phyloP scores from a whole-genome alignment of 305 asterid genomes.

The Fraxinus platypoda region DNA sequence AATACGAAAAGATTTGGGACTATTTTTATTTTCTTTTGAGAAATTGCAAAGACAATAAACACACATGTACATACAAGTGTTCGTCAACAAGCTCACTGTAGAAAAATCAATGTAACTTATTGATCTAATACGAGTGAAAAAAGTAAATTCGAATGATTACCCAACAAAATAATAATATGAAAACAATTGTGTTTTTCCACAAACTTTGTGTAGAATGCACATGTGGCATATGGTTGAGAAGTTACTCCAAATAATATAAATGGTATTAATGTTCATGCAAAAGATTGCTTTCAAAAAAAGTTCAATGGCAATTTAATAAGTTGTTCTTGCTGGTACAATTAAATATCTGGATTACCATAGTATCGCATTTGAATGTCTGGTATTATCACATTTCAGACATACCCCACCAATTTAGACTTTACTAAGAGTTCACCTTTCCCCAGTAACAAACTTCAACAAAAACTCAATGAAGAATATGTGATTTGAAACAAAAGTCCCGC shows the following conservation, averaged over 20 bases:
- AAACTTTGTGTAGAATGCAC: neutral
- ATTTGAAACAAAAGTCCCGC: neutral
- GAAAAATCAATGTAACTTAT: neutral
- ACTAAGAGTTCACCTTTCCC: neutral
- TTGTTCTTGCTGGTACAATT: neutral
- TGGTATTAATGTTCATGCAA: neutral
- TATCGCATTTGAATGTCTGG: neutral
- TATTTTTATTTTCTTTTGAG: neutral
- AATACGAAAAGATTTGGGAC: neutral
- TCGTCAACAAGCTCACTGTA: neutral
- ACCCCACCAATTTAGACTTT: neutral
- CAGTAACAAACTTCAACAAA: neutral
- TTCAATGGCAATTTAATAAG: neutral
- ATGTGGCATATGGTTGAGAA: neutral
- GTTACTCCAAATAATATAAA: neutral
- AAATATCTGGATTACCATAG: neutral
- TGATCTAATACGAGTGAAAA: neutral
- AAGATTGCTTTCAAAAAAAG: neutral
- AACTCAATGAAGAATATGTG: neutral
- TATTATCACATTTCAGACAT: neutral
- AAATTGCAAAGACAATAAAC: neutral
- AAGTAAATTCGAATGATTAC: neutral
- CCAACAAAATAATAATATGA: neutral
- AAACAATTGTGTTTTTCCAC: neutral
- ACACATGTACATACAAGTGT: neutral